Conservation (phyloP, 768 basidiomycete genomes). For the Phlebiopsis gigantea region DNA sequence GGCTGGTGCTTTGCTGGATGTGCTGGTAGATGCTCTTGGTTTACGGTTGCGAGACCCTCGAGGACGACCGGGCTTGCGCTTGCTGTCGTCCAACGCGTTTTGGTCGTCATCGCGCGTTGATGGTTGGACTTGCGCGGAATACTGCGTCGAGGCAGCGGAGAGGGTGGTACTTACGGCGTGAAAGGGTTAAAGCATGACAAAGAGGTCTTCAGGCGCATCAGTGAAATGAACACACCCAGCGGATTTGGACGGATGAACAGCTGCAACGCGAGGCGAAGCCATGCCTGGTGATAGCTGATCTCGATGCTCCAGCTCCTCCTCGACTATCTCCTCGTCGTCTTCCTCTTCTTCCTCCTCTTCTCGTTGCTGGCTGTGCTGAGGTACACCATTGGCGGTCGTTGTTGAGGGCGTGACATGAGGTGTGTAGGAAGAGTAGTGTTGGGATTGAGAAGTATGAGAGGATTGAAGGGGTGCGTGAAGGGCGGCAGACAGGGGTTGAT, state of each 20-base stretch:
- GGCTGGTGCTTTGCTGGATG: constrained; percentile 25
- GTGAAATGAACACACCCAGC: constrained; percentile 24
- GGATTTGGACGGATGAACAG: constrained; percentile 21
- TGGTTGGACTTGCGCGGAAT: constrained; percentile 23
- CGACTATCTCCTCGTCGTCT: constrained; percentile 71
- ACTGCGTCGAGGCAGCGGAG: constrained; percentile 18
- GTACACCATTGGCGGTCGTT: constrained; percentile 8
- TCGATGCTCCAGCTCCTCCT: constrained; percentile 51
- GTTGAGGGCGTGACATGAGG: constrained; percentile 21
- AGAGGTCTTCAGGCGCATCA: constrained; percentile 12
- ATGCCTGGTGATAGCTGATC: constrained; percentile 24
- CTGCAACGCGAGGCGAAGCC: constrained; percentile 20
- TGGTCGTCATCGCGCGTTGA: constrained; percentile 20
- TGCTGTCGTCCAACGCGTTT: constrained; percentile 23
- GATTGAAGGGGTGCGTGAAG: constrained; percentile 47
- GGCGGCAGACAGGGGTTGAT: constrained; percentile 78
- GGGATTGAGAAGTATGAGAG: constrained; percentile 21
- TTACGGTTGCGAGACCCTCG: constrained; percentile 75
- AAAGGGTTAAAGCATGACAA: constrained; percentile 11
- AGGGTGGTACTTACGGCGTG: constrained; percentile 21
- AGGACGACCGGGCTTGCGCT: constrained; percentile 75
- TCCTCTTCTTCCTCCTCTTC: constrained; percentile 65
- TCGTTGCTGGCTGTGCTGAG: constrained; percentile 23
- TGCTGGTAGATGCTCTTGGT: constrained; percentile 29
- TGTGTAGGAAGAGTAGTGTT: constrained; percentile 24